These are phyloP conservation scores for Miscanthus sacchariflorus DNA, from an alignment of 202 grass and related monocot species.

Conservation along the genomic window DNA sequence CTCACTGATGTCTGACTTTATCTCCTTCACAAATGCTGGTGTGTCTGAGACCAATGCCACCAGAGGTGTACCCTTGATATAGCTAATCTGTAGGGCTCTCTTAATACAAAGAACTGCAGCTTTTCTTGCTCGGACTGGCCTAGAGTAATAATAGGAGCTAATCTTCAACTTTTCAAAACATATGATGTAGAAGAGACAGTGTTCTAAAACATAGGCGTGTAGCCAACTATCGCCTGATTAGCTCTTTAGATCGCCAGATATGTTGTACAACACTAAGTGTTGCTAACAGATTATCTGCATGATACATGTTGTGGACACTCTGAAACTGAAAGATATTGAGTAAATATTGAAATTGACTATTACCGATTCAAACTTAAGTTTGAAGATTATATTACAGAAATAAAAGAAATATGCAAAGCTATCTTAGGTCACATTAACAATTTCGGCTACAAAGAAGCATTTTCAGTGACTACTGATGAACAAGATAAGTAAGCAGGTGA, in stretches of 20 bases:
- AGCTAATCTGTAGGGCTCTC: conserved; percentile 62
- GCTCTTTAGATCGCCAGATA: background rate
- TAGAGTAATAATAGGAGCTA: conserved; percentile 47
- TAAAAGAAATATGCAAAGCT: background rate
- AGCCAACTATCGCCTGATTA: background rate
- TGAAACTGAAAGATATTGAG: background rate
- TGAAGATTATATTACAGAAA: conserved; percentile 22
- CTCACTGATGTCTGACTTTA: conserved; percentile 71
- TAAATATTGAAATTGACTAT: background rate
- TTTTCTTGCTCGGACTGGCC: conserved; percentile 75
- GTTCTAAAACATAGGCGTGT: background rate
- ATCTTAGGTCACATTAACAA: background rate
- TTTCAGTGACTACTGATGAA: conserved; percentile 19
- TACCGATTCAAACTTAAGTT: conserved; percentile 11
- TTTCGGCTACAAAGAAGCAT: conserved; percentile 18
- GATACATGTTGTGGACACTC: background rate
- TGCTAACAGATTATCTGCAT: conserved; percentile 8
- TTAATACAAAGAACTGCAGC: conserved; percentile 88
- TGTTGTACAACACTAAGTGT: background rate
- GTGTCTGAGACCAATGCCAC: conserved; percentile 88
- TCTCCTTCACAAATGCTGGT: conserved; percentile 76
- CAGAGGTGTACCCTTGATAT: conserved; percentile 47
- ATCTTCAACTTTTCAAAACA: conserved; percentile 38
- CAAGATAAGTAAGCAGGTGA: background rate
- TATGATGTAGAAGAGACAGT: background rate